Evolutionary conservation across 2,329 filamentous ascomycete species (phyloP).

Genomic region (Fusarium burgessii): DNA sequence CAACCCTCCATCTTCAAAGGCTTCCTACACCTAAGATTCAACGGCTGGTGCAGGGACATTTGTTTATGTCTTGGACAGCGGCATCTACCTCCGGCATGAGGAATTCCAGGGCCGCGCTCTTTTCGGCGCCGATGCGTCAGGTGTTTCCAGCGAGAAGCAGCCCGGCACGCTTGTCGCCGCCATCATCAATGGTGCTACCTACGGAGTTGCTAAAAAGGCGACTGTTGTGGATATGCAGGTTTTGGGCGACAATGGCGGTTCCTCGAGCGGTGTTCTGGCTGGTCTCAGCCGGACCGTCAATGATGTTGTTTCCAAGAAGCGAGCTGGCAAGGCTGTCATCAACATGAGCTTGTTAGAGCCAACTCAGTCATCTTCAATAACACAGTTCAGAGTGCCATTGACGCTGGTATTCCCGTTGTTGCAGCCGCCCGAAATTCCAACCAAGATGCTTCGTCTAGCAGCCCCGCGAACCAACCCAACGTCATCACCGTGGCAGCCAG

Average conservation of each 20-base stretch:
- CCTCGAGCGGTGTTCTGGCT: slow-evolving; percentile 37
- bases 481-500: slow-evolving; percentile 45
- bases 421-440: slow-evolving; percentile 45
- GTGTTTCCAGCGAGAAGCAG: neutral
- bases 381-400: slow-evolving; percentile 34
- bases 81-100: neutral
- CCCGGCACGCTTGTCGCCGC: slow-evolving; percentile 29
- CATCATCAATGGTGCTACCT: slow-evolving; percentile 12
- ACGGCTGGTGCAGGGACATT: slow-evolving; percentile 13
- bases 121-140: slow-evolving; percentile 9
- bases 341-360: slow-evolving; percentile 56
- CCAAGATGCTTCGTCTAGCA: slow-evolving; percentile 5
- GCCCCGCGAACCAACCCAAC: slow-evolving; percentile 35
- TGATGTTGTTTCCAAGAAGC: slow-evolving; percentile 46
- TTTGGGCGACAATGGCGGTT: neutral
- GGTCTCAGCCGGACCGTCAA: slow-evolving; percentile 51
- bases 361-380: slow-evolving; percentile 27
- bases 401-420: slow-evolving; percentile 53
- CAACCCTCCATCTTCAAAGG: slow-evolving; percentile 1
- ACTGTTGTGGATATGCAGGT: slow-evolving; percentile 20
- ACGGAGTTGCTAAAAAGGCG: slow-evolving; percentile 29
- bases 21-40: slow-evolving; percentile 12
- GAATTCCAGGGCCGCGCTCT: slow-evolving; percentile 22
- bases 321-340: slow-evolving; percentile 52
- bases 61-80: slow-evolving; percentile 22